A percentile compares a stretch with the other conserved stretches of the same genome.
Conservation (phyloP, 768 basidiomycete species). For the Rhizopogon vesiculosus region DNA sequence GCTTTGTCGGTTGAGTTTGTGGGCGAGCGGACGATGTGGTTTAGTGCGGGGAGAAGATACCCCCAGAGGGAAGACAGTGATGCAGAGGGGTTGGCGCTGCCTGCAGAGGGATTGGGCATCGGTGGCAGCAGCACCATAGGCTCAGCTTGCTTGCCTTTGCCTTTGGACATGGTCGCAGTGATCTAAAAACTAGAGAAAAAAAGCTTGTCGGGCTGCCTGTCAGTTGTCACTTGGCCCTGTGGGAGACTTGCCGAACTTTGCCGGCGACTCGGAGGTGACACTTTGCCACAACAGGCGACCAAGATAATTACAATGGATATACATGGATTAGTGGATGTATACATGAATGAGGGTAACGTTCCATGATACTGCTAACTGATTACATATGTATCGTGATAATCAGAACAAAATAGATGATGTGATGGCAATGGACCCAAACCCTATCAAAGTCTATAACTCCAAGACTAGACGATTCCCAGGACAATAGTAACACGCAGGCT, state of each 20-base stretch:
- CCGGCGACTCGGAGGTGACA: no score
- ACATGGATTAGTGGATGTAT: no score
- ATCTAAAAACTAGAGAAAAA: neutral
- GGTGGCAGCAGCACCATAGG: conserved; percentile 23
- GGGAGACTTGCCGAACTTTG: no score
- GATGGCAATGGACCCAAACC: neutral
- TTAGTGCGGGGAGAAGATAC: conserved; percentile 68
- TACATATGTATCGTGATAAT: neutral
- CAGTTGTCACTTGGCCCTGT: no score
- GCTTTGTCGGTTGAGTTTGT: conserved; percentile 56
- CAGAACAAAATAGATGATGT: neutral
- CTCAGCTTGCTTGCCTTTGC: conserved; percentile 25
- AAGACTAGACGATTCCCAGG: conserved; percentile 60
- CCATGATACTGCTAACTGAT: neutral
- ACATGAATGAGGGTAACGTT: no score
- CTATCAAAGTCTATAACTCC: neutral
- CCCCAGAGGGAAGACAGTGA: conserved; percentile 71
- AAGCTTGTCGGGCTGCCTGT: neutral
- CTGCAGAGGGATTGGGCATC: conserved; percentile 50
- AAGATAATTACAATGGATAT: no score
- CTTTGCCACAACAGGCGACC: no score
- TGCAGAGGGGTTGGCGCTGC: conserved; percentile 70
- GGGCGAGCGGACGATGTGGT: conserved; percentile 72
- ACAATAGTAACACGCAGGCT: conserved; percentile 80
- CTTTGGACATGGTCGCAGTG: conserved; percentile 21